Base-by-base conservation (phyloP, 345 rosid species). In the Cardiospermum halicacabum region DNA sequence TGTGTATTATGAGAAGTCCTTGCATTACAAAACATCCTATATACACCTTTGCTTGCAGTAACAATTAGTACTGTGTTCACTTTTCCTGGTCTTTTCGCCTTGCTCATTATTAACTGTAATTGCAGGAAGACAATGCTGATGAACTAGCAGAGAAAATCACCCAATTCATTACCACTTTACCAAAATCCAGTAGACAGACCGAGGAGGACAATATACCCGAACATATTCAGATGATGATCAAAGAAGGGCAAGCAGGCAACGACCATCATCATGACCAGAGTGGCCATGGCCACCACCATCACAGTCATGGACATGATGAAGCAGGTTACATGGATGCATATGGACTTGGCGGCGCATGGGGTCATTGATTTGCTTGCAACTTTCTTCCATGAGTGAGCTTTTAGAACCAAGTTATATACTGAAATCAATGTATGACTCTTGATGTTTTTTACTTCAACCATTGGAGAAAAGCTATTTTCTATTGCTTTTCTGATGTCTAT, bases 91-190 rank as follows among this genome's bases (percentile, higher is more conserved):
- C 8, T 40, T 36, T 16, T 21, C 11, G 53, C 7, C 27, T n/a
- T 61, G 19, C 43, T 30, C 53, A 63, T 60, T 49, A 24, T 55
- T 45, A n/a, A 49, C 55, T 54, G 40, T 75, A 58, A 64, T 72
- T 50, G 58, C 77, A 93, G 98, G 97, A 72, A 74, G 75, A 76
- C 75, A 69, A 59, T 69, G 82, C 91, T 1, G 76, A 74, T 28
- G 92, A 93, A 79, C 69, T 88, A 63, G 89, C 86, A 1, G 80
- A 79, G 53, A 75, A 68, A 21, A 78, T 93, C 47, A 64, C 69
- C 5, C 60, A 69, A 18, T 87, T 89, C 25, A 81, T 93, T 16
- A 77, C 89, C 71, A 81, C 78, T 10, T 72, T 93, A 26, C 94
- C 98, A 0, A 85, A 69, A 73, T 71, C 91, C 18, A 63, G 62